Percentiles rank a stretch among this genome's conserved stretches.
These are phyloP conservation scores for Alternaria sp. DNA, from an alignment of 2,329 filamentous ascomycete species.

Conservation along the genomic window DNA sequence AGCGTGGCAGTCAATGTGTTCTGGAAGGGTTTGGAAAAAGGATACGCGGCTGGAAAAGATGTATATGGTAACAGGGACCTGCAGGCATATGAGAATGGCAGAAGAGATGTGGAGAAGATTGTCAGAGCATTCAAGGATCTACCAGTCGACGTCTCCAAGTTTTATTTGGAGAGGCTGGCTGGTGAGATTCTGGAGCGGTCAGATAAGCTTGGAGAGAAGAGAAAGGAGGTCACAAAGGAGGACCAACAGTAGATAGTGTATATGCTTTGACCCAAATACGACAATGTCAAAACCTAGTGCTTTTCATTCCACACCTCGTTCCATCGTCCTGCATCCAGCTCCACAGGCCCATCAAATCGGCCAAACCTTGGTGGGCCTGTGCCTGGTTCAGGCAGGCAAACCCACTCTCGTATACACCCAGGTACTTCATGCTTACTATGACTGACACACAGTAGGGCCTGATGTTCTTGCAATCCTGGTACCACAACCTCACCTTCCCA, in stretches of 20 bases:
- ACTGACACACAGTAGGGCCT: constrained; percentile 90
- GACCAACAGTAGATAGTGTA: neutral
- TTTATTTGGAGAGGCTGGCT: constrained; percentile 76
- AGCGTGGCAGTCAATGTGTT: constrained; percentile 90
- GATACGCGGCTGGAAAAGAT: constrained; percentile 77
- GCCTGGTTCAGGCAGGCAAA: constrained; percentile 81
- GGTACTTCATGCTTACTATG: constrained; percentile 92
- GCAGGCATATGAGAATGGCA: constrained; percentile 81
- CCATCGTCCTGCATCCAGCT: constrained; percentile 65
- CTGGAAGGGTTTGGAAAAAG: constrained; percentile 72
- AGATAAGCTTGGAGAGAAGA: constrained; percentile 23
- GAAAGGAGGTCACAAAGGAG: neutral
- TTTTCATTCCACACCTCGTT: constrained; percentile 57
- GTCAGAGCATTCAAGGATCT: constrained; percentile 67
- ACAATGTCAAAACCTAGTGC: neutral
- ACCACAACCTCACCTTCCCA: constrained; percentile 62
- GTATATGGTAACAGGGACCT: constrained; percentile 89
- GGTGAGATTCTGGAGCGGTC: constrained; percentile 64
- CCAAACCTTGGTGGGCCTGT: constrained; percentile 70
- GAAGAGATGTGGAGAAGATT: constrained; percentile 74
- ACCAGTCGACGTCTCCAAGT: constrained; percentile 70
- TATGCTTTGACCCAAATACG: neutral
- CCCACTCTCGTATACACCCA: constrained; percentile 79
- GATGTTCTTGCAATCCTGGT: constrained; percentile 68
- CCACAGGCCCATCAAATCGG: constrained; percentile 65